Conservation (phyloP, 2,329 filamentous ascomycete genomes). For the Colletotrichum costaricense region DNA sequence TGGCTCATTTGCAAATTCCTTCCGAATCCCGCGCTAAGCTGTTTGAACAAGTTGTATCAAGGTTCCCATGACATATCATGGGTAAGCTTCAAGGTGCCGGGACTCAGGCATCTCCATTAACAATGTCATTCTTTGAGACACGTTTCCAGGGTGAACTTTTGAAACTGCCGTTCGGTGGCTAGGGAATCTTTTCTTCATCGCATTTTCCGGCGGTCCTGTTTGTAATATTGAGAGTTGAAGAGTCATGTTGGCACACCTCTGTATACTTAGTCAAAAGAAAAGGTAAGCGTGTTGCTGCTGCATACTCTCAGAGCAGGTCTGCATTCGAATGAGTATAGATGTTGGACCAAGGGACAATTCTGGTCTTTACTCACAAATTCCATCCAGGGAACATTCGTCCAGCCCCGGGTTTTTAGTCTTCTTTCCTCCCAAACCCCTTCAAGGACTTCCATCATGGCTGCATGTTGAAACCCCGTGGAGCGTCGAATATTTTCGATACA, state of each 20-base stretch:
- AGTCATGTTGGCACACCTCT: background rate
- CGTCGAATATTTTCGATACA: conserved; percentile 41
- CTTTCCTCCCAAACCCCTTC: conserved; percentile 41
- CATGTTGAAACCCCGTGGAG: conserved; percentile 40
- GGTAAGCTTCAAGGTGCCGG: no score
- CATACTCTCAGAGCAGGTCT: conserved; percentile 29
- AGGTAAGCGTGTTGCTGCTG: conserved; percentile 33
- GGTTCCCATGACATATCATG: no score
- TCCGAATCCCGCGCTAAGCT: no score
- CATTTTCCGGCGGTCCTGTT: no score
- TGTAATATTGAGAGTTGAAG: no score
- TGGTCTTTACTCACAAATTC: conserved; percentile 40
- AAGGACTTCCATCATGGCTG: conserved; percentile 41
- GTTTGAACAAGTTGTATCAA: no score
- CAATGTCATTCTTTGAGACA: no score
- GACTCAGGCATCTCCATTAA: no score
- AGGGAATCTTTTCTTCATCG: no score
- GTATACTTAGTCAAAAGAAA: conserved; percentile 20
- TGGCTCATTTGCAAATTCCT: no score
- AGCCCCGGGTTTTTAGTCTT: conserved; percentile 27
- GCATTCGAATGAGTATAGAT: background rate
- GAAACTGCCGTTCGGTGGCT: no score
- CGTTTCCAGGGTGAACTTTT: no score
- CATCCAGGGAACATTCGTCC: conserved; percentile 42
- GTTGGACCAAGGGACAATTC: background rate